Evolutionary conservation across 1,139 yeast species (phyloP).

Genomic region (Geotrichum macrosporum): DNA sequence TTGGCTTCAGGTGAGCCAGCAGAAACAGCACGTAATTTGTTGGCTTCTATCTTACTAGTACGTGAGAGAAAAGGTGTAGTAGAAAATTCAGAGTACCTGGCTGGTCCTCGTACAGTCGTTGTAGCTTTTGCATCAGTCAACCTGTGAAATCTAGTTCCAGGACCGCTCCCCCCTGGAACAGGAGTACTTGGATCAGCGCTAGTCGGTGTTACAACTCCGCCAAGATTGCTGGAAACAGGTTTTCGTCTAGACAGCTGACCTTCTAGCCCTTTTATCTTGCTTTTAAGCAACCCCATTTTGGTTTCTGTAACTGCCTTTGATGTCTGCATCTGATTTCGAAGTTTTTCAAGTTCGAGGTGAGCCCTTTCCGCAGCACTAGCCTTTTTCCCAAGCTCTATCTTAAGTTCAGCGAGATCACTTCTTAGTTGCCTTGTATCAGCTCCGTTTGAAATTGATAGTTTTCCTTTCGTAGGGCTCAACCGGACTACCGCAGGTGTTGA

Average conservation of each 20-base stretch:
- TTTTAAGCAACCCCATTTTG: conserved; percentile 23
- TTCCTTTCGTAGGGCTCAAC: neutral
- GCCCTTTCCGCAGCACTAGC: conserved; percentile 21
- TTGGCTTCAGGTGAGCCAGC: no score
- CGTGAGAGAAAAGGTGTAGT: conserved; percentile 19
- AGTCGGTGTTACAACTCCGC: no score
- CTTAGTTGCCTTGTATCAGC: conserved; percentile 6
- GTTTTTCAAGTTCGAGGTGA: conserved; percentile 22
- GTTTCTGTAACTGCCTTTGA: conserved; percentile 25
- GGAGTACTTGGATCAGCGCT: no score
- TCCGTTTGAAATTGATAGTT: neutral
- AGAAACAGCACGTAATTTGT: no score
- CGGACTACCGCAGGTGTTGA: neutral
- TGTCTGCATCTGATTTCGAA: conserved; percentile 22
- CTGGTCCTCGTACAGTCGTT: neutral
- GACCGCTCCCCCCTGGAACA: neutral
- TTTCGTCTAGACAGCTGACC: conserved; percentile 1
- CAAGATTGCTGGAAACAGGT: neutral
- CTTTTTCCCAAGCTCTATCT: conserved; percentile 22
- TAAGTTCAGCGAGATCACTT: conserved; percentile 23
- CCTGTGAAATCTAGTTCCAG: conserved; percentile 6
- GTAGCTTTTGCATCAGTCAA: neutral
- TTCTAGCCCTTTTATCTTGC: conserved; percentile 21
- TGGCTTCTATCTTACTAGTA: neutral
- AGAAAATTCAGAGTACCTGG: conserved; percentile 15